A percentile compares a stretch with the other conserved stretches of the same genome.
phyloP scores from a whole-genome alignment of 768 basidiomycete genomes.

The Mrakia blollopis region DNA sequence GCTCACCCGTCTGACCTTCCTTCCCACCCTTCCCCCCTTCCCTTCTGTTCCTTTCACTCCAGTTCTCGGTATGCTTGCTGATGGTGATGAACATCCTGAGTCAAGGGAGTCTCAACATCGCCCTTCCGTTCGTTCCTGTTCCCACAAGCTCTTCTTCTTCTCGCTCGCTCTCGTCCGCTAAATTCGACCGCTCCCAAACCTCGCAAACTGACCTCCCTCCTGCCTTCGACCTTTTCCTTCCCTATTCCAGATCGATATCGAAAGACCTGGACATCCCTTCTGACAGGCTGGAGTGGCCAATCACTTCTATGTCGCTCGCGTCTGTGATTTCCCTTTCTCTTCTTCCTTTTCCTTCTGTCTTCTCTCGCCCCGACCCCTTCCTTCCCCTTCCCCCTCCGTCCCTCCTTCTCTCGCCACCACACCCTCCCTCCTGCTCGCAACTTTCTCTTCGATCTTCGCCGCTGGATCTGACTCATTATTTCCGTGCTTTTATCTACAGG shows the following conservation, averaged over 20 bases:
- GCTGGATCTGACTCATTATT: background rate
- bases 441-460: background rate
- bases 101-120: background rate
- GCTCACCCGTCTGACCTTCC: background rate
- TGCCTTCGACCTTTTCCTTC: too few species aligned
- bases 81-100: background rate
- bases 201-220: too few species aligned
- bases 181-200: background rate
- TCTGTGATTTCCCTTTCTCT: slow-evolving; percentile 18
- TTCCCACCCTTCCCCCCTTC: background rate
- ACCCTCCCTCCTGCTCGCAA: background rate
- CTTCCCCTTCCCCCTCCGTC: background rate
- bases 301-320: slow-evolving; percentile 42
- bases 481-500: slow-evolving; percentile 48
- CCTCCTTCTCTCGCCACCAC: background rate
- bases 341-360: background rate
- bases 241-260: background rate
- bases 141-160: background rate
- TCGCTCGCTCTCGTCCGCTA: too few species aligned
- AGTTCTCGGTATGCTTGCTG: background rate
- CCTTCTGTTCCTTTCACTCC: background rate
- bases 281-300: slow-evolving; percentile 43
- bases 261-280: slow-evolving; percentile 35
- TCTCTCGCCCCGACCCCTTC: background rate
- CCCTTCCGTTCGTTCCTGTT: background rate